Evolutionary conservation across 2,329 filamentous ascomycete species (phyloP).

Genomic region (Chaetomium sp.): DNA sequence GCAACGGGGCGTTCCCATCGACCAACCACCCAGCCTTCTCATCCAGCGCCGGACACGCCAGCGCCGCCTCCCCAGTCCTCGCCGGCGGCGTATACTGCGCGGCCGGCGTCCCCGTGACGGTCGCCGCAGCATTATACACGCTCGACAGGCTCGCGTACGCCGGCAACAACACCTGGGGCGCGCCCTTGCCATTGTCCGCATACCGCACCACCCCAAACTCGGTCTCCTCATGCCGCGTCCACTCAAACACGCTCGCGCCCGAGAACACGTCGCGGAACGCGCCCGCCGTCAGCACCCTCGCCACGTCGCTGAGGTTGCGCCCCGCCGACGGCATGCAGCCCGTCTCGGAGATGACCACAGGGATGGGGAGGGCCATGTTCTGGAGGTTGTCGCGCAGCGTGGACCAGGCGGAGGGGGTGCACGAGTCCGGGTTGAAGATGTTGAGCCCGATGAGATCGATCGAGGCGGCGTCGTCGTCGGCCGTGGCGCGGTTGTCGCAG

Average conservation of each 20-base stretch:
- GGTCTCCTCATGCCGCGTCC: conserved; percentile 7
- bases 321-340: conserved; percentile 7
- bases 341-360: conserved; percentile 21
- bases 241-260: conserved; percentile 21
- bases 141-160: not conserved
- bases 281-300: not conserved
- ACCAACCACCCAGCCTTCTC: conserved; percentile 14
- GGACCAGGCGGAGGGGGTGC: not conserved
- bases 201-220: conserved; percentile 19
- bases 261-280: conserved; percentile 19
- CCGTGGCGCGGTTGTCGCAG: not conserved
- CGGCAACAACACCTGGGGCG: not conserved
- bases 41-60: conserved; percentile 14
- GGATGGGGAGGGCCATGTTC: conserved; percentile 8
- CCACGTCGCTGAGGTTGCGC: conserved; percentile 15
- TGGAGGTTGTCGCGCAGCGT: not conserved
- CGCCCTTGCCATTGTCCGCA: not conserved
- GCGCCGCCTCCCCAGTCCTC: not conserved
- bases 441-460: conserved; percentile 26
- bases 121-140: not conserved
- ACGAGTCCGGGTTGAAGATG: conserved; percentile 16
- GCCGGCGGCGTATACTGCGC: not conserved
- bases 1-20: conserved; percentile 13
- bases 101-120: not conserved
- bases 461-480: not conserved